Evolutionary conservation across 2,329 filamentous ascomycete species (phyloP).

Genomic region (Pyrenophora tritici-repentis): DNA sequence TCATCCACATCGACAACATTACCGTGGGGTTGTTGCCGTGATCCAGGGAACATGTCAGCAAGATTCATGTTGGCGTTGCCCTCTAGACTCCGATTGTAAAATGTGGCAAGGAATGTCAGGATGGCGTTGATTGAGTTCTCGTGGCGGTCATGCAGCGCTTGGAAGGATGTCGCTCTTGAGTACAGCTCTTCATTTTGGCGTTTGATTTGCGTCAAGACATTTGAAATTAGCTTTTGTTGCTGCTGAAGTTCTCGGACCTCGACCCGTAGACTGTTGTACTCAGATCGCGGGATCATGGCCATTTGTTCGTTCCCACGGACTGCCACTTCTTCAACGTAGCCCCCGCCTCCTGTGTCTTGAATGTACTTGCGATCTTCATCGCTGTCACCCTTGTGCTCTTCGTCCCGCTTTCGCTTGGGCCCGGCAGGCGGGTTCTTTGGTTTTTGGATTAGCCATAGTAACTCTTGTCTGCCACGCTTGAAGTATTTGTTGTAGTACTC

Average conservation of each 20-base stretch:
- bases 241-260: constrained; percentile 82
- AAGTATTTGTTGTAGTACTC: constrained; percentile 99
- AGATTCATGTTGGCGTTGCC: constrained; percentile 79
- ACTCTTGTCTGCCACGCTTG: constrained; percentile 85
- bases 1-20: constrained; percentile 68
- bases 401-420: constrained; percentile 58
- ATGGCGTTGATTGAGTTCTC: constrained; percentile 99
- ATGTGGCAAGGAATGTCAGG: constrained; percentile 91
- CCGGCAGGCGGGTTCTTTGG: constrained; percentile 70
- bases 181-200: constrained; percentile 88
- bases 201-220: constrained; percentile 77
- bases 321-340: constrained; percentile 50
- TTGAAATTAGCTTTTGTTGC: constrained; percentile 84
- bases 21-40: constrained; percentile 60
- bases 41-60: constrained; percentile 79
- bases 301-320: constrained; percentile 49
- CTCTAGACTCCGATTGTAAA: constrained; percentile 92
- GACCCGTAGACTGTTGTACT: constrained; percentile 75
- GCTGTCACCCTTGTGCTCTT: constrained; percentile 70
- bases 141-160: constrained; percentile 91
- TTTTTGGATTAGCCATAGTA: constrained; percentile 96
- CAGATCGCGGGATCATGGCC: constrained; percentile 67
- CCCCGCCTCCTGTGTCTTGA: constrained; percentile 51
- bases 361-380: constrained; percentile 63
- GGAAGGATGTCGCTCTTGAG: constrained; percentile 84